Evolutionary conservation across 164 flowering plant species (phyloP), one percentile per base, ranked within the genome.

Genomic region (Piper longum): DNA sequence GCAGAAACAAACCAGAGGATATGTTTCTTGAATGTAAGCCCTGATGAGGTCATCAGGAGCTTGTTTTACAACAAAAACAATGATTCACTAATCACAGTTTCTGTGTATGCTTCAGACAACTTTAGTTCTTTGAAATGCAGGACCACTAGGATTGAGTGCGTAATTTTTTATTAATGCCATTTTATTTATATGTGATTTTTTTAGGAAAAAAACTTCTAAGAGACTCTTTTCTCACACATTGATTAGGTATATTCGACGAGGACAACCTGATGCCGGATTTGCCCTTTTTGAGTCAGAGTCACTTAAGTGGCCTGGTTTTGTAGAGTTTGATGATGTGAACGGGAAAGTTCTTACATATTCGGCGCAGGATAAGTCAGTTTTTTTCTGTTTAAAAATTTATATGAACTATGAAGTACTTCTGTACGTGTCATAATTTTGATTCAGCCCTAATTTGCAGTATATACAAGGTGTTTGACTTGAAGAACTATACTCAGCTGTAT

Each of bases 51-150:
- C 1, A 85, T 91, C 39, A 67, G 92, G 62, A 91, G 96, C 77
- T 72, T 91, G 68, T 89, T 91, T 67, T 91, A 91, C 70, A 87
- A 89, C 62, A 87, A 89, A 68, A 89, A 89, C 73, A 91, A 91
- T 65, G 90, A 91, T 62, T 89, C 92, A 4, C 89, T 91, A 54
- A 89, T 89, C 74, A 91, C 95, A 43, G 96, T 91, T 72, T 91
- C 96, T 44, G 95, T 89, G 57, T 87, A 88, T 80, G 96, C 95
- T 42, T 87, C 96, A 41, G 98, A 88, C 73, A 83, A 83, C 69
- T 91, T 83, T 79, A 89, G 95, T 66, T 91, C 95, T 7, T 78
- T 91, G 77, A 91, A 84, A 67, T 91, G 98, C 84, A 79, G 95
- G 80, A 78, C 84, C 62, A 91, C 96, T 41, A 78, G 88, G 60